Conservation (phyloP, 371 early-diverging fungal species). For the Entomophthora muscae region DNA sequence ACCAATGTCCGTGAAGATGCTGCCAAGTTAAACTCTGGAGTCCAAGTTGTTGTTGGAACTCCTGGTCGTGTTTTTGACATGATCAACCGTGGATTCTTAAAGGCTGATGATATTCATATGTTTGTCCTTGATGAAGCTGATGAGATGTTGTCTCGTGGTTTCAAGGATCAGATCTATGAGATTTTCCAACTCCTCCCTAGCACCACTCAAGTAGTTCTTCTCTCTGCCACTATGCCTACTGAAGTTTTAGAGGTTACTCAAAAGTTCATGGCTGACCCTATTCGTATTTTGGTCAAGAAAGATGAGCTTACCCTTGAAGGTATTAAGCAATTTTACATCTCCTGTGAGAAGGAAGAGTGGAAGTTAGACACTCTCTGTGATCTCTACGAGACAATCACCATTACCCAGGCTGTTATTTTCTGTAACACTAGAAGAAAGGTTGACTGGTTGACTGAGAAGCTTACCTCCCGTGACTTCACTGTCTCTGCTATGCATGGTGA, state of each 20-base stretch:
- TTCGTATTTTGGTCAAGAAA: conserved; percentile 88
- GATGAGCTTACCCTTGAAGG: conserved; percentile 93
- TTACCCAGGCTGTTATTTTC: conserved; percentile 93
- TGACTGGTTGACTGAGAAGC: conserved; percentile 72
- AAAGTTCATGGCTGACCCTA: conserved; percentile 83
- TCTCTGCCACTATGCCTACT: conserved; percentile 84
- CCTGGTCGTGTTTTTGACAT: conserved; percentile 91
- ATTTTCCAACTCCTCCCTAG: conserved; percentile 77
- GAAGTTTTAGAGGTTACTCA: conserved; percentile 83
- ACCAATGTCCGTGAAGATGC: conserved; percentile 62
- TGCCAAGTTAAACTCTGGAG: conserved; percentile 38
- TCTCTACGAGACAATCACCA: conserved; percentile 77
- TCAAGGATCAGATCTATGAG: conserved; percentile 88
- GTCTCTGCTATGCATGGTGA: conserved; percentile 95
- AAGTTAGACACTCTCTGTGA: conserved; percentile 82
- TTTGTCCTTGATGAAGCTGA: conserved; percentile 96
- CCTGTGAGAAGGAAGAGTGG: conserved; percentile 82
- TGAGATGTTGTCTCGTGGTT: conserved; percentile 87
- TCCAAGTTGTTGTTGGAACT: conserved; percentile 81
- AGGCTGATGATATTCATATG: conserved; percentile 63
- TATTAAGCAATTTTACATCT: conserved; percentile 82
- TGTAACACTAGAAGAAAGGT: conserved; percentile 91
- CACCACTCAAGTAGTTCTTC: conserved; percentile 67
- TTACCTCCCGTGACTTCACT: conserved; percentile 69
- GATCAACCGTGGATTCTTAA: conserved; percentile 69